Base-by-base conservation (phyloP, 306 rosid genomes). In the Cucumis hystrix region DNA sequence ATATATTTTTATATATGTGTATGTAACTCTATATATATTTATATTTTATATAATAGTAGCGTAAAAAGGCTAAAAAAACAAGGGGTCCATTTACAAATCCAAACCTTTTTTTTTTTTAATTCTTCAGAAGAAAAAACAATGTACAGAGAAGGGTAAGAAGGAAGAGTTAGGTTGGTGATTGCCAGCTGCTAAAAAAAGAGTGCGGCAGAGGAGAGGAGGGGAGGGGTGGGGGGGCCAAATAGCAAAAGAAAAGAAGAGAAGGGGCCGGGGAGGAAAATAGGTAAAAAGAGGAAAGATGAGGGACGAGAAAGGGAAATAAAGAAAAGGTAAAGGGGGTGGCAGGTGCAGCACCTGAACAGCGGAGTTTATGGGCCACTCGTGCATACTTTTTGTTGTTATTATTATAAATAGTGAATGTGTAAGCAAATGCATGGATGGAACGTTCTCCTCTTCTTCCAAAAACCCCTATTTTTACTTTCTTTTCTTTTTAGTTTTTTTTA, bases 371-470 rank as follows among this genome's bases (percentile, higher is more conserved):
- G 84, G 79, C 80, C 88, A 83, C 86, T 80, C 90, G 86, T 84
- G 86, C 80, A 77, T 66, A 39, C 10, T 15, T 80, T 82, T 82
- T 60, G 80, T 75, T 77, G 77, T 72, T 62, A 68, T 75, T 79
- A 58, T 62, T 28, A 21, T 33, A 41, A 52, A 58, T 54, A 28
- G 70, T 5, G 65, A 13, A 52, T 20, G 10, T 16, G 65, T 66
- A 30, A 30, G 33, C 35, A 9, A 69, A 65, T 87, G 91, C 89
- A 87, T 87, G 91, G 91, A 85, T 85, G 86, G 91, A 87, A 87
- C 87, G 87, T 87, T 87, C 87, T 71, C 71, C 84, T 79, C 56
- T 82, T 77, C 76, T 40, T 33, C 18, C 5, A 10, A 47, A 10
- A 10, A 33, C 37, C 37, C 37, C 37, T 2, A 12, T 17, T 39